Evolutionary conservation across 495 filamentous ascomycete genomes (phyloP).

Genomic region (Chaetomium tenue): DNA sequence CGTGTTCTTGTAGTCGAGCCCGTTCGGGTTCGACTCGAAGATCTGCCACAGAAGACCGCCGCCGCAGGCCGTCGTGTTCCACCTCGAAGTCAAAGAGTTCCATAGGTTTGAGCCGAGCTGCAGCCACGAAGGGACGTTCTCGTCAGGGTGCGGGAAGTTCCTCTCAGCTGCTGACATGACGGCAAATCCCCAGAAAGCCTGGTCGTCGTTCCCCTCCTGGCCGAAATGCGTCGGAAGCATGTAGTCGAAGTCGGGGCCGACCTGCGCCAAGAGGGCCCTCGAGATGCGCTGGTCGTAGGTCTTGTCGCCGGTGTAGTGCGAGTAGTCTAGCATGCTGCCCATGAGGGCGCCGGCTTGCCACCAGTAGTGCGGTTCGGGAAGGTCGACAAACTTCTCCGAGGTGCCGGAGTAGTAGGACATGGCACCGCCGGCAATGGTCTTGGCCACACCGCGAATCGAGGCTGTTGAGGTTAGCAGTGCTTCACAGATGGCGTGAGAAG

Average conservation of each 20-base stretch:
- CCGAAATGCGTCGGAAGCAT: slow-evolving; percentile 50
- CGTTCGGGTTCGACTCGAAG: slow-evolving; percentile 67
- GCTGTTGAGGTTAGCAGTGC: slow-evolving; percentile 29
- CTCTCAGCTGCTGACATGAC: slow-evolving; percentile 72
- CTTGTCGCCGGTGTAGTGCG: slow-evolving; percentile 73
- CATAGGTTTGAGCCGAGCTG: slow-evolving; percentile 52
- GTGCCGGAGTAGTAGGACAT: slow-evolving; percentile 68
- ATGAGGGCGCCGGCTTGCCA: slow-evolving; percentile 76
- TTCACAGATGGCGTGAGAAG: background rate
- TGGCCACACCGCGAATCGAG: slow-evolving; percentile 51
- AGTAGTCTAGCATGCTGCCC: slow-evolving; percentile 77
- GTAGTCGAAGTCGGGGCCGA: slow-evolving; percentile 60
- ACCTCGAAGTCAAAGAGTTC: slow-evolving; percentile 54
- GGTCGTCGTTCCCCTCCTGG: slow-evolving; percentile 67
- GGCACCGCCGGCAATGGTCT: slow-evolving; percentile 50
- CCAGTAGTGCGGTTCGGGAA: slow-evolving; percentile 76
- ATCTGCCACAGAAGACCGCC: slow-evolving; percentile 87
- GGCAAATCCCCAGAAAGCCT: slow-evolving; percentile 77
- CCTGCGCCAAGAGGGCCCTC: slow-evolving; percentile 62
- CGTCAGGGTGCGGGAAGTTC: slow-evolving; percentile 63
- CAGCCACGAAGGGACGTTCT: slow-evolving; percentile 59
- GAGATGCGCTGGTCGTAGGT: slow-evolving; percentile 67
- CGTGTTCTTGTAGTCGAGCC: slow-evolving; percentile 69
- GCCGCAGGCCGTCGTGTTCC: slow-evolving; percentile 64
- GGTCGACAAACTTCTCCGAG: slow-evolving; percentile 57